Conservation (phyloP, 805 yeast genomes). For the Lipomyces sp. region DNA sequence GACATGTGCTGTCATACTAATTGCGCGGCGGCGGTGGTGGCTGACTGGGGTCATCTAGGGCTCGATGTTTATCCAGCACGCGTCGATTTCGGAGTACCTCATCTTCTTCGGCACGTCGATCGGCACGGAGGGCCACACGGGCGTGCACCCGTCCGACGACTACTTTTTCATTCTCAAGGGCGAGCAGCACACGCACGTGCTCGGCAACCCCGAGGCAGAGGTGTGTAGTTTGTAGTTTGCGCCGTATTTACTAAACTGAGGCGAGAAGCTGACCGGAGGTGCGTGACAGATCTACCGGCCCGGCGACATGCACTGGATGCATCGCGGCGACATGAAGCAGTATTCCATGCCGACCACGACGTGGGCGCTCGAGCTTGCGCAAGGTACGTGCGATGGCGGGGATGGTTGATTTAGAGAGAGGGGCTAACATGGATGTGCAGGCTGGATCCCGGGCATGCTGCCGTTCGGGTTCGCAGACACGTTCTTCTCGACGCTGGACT, state of each 20-base stretch:
- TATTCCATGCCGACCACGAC: constrained; percentile 79
- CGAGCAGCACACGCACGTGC: constrained; percentile 66
- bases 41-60: constrained; percentile 32
- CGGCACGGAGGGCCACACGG: constrained; percentile 96
- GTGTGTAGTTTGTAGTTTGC: constrained; percentile 8
- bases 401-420: too few species aligned
- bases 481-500: constrained; percentile 74
- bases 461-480: constrained; percentile 91
- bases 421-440: not conserved
- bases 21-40: not conserved
- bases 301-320: constrained; percentile 81
- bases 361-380: constrained; percentile 92
- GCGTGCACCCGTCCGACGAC: constrained; percentile 96
- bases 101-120: constrained; percentile 90
- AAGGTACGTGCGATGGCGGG: constrained; percentile 43
- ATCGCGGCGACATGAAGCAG: constrained; percentile 73
- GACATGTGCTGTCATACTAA: not conserved
- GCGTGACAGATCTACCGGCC: constrained; percentile 61
- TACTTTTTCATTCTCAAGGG: constrained; percentile 89
- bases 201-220: constrained; percentile 58
- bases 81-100: constrained; percentile 87
- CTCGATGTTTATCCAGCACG: constrained; percentile 90
- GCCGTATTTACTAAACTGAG: not conserved
- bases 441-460: constrained; percentile 97
- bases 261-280: not conserved